A percentile compares a stretch with the other conserved stretches of the same genome.
These are phyloP conservation scores for Pseudogymnoascus destructans DNA, from an alignment of 2,329 filamentous ascomycete species.

Conservation along the genomic window DNA sequence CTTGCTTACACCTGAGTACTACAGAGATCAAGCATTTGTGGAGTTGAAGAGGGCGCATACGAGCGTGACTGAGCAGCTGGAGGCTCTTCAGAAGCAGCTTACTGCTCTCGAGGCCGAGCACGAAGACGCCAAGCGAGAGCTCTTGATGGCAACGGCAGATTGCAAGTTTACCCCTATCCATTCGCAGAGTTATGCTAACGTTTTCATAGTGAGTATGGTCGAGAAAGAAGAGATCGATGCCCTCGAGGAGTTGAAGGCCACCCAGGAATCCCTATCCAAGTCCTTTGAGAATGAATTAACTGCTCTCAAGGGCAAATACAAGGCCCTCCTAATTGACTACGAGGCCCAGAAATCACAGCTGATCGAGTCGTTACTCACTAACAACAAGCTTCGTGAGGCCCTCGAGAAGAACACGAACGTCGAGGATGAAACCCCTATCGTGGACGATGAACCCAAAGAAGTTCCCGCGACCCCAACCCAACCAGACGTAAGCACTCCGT, in stretches of 20 bases:
- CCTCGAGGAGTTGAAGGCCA: constrained; percentile 44
- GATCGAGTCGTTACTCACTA: constrained; percentile 44
- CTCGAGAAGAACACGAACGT: constrained; percentile 22
- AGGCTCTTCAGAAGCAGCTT: constrained; percentile 34
- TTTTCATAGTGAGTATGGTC: constrained; percentile 36
- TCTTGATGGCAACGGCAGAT: constrained; percentile 39
- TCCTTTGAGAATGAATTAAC: constrained; percentile 47
- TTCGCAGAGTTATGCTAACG: constrained; percentile 15
- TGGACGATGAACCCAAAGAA: neutral
- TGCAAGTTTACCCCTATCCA: constrained; percentile 28
- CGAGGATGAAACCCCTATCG: neutral
- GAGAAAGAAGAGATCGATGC: constrained; percentile 41
- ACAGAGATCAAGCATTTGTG: constrained; percentile 40
- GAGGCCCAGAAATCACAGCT: constrained; percentile 47
- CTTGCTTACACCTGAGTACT: constrained; percentile 34
- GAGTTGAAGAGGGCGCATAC: constrained; percentile 38
- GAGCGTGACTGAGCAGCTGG: constrained; percentile 35
- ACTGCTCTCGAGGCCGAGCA: constrained; percentile 32
- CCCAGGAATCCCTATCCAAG: constrained; percentile 44
- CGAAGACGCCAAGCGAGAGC: constrained; percentile 41
- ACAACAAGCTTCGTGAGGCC: constrained; percentile 45
- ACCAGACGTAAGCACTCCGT: constrained; percentile 5
- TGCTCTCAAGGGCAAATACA: constrained; percentile 38
- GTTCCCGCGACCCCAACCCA: neutral
- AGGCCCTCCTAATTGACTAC: constrained; percentile 36